phyloP scores from a whole-genome alignment of 208 protist genomes.

The Leishmania mexicana region DNA sequence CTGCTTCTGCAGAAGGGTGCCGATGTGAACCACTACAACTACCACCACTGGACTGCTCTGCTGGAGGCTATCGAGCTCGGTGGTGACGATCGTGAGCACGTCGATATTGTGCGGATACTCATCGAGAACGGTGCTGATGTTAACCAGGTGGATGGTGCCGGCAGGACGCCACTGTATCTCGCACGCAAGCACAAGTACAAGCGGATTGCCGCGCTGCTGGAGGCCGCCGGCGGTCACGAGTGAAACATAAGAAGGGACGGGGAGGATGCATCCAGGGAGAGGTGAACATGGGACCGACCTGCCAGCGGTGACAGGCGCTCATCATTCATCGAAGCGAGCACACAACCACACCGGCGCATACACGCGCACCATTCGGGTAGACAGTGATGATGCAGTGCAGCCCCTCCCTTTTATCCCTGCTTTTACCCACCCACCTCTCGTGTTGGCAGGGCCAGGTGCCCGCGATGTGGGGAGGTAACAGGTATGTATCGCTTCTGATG shows the following conservation, averaged over 20 bases:
- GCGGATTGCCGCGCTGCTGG: slow-evolving; percentile 48
- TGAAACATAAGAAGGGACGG: neutral
- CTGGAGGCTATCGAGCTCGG: slow-evolving; percentile 52
- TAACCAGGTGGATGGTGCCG: slow-evolving; percentile 40
- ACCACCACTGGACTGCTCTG: slow-evolving; percentile 43
- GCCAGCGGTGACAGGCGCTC: neutral
- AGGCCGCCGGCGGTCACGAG: slow-evolving; percentile 44
- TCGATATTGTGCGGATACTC: slow-evolving; percentile 58
- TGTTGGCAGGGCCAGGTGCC: neutral
- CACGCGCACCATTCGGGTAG: slow-evolving; percentile 12
- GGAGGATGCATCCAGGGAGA: neutral
- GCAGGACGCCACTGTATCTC: slow-evolving; percentile 51
- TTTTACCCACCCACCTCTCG: neutral
- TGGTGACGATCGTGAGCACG: slow-evolving; percentile 61
- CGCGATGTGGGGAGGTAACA: neutral
- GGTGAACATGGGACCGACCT: neutral
- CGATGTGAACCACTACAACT: slow-evolving; percentile 53
- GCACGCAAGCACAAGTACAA: slow-evolving; percentile 46
- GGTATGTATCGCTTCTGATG: neutral
- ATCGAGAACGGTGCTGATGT: slow-evolving; percentile 52
- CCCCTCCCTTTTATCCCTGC: neutral
- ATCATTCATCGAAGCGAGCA: neutral
- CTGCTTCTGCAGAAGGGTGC: slow-evolving; percentile 41
- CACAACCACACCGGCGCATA: neutral
- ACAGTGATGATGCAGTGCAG: neutral